Percentiles rank a stretch among this genome's conserved stretches.
Conservation (phyloP, 73 alveolate genomes). For the Paramecium caudatum region DNA sequence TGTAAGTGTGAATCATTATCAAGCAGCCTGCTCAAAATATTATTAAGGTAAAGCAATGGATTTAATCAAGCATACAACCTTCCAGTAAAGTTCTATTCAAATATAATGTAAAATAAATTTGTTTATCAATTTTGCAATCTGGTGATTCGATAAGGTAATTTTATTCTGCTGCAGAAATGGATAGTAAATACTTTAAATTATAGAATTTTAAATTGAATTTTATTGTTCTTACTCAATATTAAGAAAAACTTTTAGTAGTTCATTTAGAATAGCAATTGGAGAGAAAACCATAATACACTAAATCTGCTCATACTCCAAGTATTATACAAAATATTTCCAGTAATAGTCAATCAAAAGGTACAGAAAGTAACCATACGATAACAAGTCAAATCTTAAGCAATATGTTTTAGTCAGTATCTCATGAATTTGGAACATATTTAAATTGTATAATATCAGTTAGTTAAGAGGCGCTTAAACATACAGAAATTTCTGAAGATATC, state of each 20-base stretch:
- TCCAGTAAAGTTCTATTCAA: background rate
- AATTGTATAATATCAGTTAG: slow-evolving; percentile 4
- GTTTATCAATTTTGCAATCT: background rate
- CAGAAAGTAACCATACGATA: background rate
- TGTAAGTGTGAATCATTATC: slow-evolving; percentile 47
- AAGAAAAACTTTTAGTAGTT: background rate
- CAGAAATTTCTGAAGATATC: background rate
- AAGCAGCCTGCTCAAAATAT: background rate
- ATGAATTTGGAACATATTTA: slow-evolving; percentile 58
- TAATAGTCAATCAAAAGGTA: background rate
- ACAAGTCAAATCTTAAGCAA: background rate
- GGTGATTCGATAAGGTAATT: background rate
- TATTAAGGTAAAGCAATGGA: background rate
- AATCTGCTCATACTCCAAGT: slow-evolving; percentile 8
- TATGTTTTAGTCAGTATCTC: slow-evolving; percentile 56
- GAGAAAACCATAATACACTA: background rate
- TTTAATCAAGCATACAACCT: background rate
- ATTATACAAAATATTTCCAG: slow-evolving; percentile 6
- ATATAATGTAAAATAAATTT: background rate
- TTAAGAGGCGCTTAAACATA: background rate
- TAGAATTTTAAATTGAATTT: slow-evolving; percentile 13
- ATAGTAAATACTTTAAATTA: slow-evolving; percentile 35
- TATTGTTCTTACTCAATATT: background rate
- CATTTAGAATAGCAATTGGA: slow-evolving; percentile 29
- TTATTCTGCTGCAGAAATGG: slow-evolving; percentile 59